Evolutionary conservation across 345 rosid species (phyloP).

Genomic region (Acer yangbiense): DNA sequence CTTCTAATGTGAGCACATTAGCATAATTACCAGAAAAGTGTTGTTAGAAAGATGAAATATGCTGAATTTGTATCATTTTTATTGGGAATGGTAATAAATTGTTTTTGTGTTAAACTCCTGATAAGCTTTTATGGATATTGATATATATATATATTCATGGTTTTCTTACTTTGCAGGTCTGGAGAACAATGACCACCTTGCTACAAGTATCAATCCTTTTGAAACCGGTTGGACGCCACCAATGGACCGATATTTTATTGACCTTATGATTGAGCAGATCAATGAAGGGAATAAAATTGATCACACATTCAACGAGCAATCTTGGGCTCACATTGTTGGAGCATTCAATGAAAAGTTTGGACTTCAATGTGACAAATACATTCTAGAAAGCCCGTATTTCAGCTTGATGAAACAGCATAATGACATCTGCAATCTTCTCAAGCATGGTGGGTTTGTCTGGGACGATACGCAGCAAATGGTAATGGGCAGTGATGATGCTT

Average conservation of each 20-base stretch:
- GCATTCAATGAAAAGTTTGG: conserved; percentile 57
- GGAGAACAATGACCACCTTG: conserved; percentile 34
- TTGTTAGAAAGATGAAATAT: background rate
- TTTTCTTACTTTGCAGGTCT: conserved; percentile 35
- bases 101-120: too few relatives aligned
- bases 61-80: background rate
- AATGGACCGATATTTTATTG: conserved; percentile 58
- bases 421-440: conserved; percentile 53
- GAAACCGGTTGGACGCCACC: conserved; percentile 54
- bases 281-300: conserved; percentile 45
- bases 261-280: conserved; percentile 60
- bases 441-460: conserved; percentile 58
- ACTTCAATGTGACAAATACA: conserved; percentile 46
- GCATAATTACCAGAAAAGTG: background rate
- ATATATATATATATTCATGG: background rate
- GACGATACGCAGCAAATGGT: conserved; percentile 57
- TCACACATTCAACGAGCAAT: conserved; percentile 52
- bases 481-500: conserved; percentile 47
- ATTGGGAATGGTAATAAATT: background rate
- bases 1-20: background rate
- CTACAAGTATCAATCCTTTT: conserved; percentile 29
- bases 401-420: conserved; percentile 67
- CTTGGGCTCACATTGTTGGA: conserved; percentile 59
- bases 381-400: conserved; percentile 53
- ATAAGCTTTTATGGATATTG: background rate